Conservation (phyloP, 306 rosid genomes). For the Ammopiptanthus mongolicus region DNA sequence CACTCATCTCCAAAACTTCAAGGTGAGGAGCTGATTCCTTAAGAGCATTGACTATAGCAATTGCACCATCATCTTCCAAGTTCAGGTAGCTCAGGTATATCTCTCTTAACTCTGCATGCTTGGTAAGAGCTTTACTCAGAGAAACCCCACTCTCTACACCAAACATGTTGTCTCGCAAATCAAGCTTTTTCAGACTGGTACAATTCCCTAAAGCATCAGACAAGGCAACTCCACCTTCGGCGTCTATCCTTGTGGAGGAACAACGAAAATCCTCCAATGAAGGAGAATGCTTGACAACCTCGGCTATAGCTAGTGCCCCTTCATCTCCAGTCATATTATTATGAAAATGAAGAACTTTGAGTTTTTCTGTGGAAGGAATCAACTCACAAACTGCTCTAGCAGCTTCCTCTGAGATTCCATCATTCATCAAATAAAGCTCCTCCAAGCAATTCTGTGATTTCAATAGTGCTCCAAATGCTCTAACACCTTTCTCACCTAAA, state of each 20-base stretch:
- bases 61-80: slow-evolving; percentile 79
- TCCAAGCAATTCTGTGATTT: slow-evolving; percentile 71
- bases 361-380: slow-evolving; percentile 79
- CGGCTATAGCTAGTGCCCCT: slow-evolving; percentile 70
- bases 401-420: slow-evolving; percentile 88
- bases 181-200: slow-evolving; percentile 65
- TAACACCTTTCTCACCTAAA: slow-evolving; percentile 86
- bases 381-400: slow-evolving; percentile 73
- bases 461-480: slow-evolving; percentile 78
- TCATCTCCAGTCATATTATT: slow-evolving; percentile 87
- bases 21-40: slow-evolving; percentile 74
- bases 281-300: slow-evolving; percentile 68
- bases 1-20: slow-evolving; percentile 81
- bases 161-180: slow-evolving; percentile 89
- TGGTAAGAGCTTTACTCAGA: slow-evolving; percentile 69
- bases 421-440: slow-evolving; percentile 80
- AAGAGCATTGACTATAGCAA: slow-evolving; percentile 57
- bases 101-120: slow-evolving; percentile 58
- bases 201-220: slow-evolving; percentile 56
- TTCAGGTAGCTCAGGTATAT: slow-evolving; percentile 78
- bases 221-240: slow-evolving; percentile 86
- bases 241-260: slow-evolving; percentile 73
- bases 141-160: slow-evolving; percentile 77
- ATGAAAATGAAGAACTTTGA: slow-evolving; percentile 71
- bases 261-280: slow-evolving; percentile 72